Evolutionary conservation across 805 yeast genomes (phyloP), one percentile per base, ranked within the genome.

Genomic region (Dipodascus geniculatus): DNA sequence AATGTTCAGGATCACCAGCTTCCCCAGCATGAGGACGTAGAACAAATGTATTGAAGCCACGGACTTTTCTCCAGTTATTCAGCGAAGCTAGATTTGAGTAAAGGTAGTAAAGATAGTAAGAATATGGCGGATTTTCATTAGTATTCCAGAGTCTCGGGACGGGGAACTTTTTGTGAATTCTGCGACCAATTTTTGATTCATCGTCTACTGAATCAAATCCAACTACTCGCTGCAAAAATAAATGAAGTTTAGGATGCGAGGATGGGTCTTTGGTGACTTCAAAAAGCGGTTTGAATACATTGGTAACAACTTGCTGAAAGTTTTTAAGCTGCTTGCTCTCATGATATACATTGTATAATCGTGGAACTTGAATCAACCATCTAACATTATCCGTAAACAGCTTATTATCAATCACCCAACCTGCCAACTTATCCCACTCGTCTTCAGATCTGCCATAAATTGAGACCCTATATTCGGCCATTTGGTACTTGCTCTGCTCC

Each of bases 1-100:
- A 75, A 72, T 93, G 99, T 64, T 93, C 98, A 1, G 98, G 97
- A 65, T 93, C 99, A 56, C 99, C 99, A n/a, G 99, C 99, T 70
- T 93, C 99, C 58, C 99, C 99, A 61, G 96, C 87, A 68, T 93
- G 99, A 2, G 99, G 99, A 63, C 99, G 79, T 62, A 93, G 73
- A n/a, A 88, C 95, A 69, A 93, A 83, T 0, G 97, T 90, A 67
- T 86, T 90, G 69, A 80, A 85, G 0, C 86, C 85, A 55, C 90
- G 77, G 55, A 73, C 75, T 33, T 75, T 71, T 70, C 99, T 80
- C 81, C 91, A 85, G 58, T 83, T 81, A 65, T 93, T 93, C 67
- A 93, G 76, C 6, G 96, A 80, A 1, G 95, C 81, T 68, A 93
- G 68, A 69, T 90, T 90, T 24, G 96, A 84, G 67, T 81, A 91